These are phyloP conservation scores for Camellia granthamiana DNA, from an alignment of 148 eudicot genomes.

Conservation along the genomic window DNA sequence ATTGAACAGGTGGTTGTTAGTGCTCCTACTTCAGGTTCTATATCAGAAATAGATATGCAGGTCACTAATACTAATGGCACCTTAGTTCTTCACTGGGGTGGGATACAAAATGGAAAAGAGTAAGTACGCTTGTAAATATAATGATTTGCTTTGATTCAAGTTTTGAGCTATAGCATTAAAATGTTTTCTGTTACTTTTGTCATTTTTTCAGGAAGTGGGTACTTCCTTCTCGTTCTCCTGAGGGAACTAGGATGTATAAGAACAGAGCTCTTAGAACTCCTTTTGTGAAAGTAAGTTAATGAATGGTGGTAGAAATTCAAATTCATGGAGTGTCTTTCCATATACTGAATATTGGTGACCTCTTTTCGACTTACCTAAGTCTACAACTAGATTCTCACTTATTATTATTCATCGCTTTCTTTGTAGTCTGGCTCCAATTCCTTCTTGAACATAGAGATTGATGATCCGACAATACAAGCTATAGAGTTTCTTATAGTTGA, in stretches of 20 bases:
- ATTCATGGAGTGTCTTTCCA: background rate
- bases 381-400: background rate
- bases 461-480: constrained; percentile 77
- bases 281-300: constrained; percentile 62
- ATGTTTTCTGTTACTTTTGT: background rate
- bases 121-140: constrained; percentile 25
- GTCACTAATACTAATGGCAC: constrained; percentile 50
- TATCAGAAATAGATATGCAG: constrained; percentile 51
- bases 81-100: constrained; percentile 90
- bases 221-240: constrained; percentile 74
- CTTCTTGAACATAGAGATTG: constrained; percentile 68
- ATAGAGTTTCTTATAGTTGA: constrained; percentile 84
- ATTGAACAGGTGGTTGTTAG: constrained; percentile 63
- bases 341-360: background rate
- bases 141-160: background rate
- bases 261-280: constrained; percentile 83
- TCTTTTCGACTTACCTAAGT: background rate
- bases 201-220: constrained; percentile 55
- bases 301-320: background rate
- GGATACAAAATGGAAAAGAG: constrained; percentile 51
- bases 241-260: constrained; percentile 66
- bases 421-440: constrained; percentile 73
- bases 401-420: constrained; percentile 12
- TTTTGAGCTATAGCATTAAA: constrained; percentile 6
- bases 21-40: constrained; percentile 50